Conservation (phyloP, 2,329 filamentous ascomycete genomes). For the Hypoxylon sp. region DNA sequence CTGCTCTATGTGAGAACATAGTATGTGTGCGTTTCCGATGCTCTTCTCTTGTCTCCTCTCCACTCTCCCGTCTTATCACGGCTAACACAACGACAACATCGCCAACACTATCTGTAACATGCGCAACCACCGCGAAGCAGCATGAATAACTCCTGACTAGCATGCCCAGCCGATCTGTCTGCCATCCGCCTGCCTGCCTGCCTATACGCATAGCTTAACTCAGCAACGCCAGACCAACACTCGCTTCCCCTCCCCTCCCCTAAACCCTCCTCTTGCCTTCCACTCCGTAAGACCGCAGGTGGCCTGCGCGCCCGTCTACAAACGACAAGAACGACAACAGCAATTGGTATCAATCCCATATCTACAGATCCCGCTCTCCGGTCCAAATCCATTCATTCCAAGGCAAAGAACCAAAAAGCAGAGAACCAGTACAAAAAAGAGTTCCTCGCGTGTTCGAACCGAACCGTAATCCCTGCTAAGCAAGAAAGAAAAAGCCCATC, state of each 20-base stretch:
- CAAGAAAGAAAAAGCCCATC: constrained; percentile 16
- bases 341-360: constrained; percentile 44
- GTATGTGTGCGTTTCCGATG: constrained; percentile 7
- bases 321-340: constrained; percentile 12
- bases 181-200: background rate
- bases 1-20: constrained; percentile 5
- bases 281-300: constrained; percentile 20
- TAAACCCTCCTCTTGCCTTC: no score
- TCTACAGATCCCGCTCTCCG: constrained; percentile 35
- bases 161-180: constrained; percentile 5
- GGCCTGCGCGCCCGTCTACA: constrained; percentile 39
- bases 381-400: constrained; percentile 16
- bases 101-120: background rate
- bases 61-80: constrained; percentile 1
- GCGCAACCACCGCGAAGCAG: constrained; percentile 17
- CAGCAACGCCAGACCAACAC: constrained; percentile 9
- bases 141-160: constrained; percentile 11
- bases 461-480: constrained; percentile 20
- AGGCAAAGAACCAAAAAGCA: background rate
- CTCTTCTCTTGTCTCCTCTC: background rate
- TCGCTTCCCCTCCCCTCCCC: constrained; percentile 3
- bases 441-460: constrained; percentile 21
- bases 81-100: constrained; percentile 1
- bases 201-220: constrained; percentile 9
- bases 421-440: constrained; percentile 11